Evolutionary conservation across 2,329 filamentous ascomycete genomes (phyloP).

Genomic region (Leptographium lundbergii): DNA sequence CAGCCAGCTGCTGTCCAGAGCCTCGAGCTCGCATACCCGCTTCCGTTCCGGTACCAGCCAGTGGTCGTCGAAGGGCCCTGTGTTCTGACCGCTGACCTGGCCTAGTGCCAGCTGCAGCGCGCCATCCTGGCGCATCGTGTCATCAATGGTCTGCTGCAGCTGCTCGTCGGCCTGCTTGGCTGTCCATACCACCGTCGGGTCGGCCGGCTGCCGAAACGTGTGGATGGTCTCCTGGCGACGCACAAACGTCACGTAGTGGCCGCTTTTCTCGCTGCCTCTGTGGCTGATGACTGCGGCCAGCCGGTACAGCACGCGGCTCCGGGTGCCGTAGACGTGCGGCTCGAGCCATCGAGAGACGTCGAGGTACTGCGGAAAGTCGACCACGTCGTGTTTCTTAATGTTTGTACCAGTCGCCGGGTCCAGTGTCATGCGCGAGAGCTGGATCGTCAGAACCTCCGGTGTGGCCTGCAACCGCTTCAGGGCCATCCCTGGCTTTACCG

Average conservation of each 20-base stretch:
- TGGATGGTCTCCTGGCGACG: neutral
- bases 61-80: neutral
- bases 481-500: neutral
- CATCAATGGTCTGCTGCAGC: neutral
- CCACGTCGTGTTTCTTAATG: neutral
- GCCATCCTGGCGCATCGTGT: neutral
- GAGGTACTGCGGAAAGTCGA: conserved; percentile 8
- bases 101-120: too few species aligned
- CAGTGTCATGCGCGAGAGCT: neutral
- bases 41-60: neutral
- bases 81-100: neutral
- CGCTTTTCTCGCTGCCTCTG: neutral
- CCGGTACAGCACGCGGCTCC: conserved; percentile 8
- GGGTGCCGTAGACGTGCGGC: conserved; percentile 4
- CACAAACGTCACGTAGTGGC: conserved; percentile 10
- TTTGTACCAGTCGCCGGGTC: accelerated
- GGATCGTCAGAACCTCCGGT: conserved; percentile 9
- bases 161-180: neutral
- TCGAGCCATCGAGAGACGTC: conserved; percentile 11
- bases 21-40: neutral
- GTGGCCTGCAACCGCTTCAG: conserved; percentile 6
- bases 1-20: neutral
- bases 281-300: conserved; percentile 10
- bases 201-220: neutral
- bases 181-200: neutral